Percentiles rank a stretch among this genome's conserved stretches.
Evolutionary conservation across 495 filamentous ascomycete species (phyloP).

Genomic region (Talaromyces liani): DNA sequence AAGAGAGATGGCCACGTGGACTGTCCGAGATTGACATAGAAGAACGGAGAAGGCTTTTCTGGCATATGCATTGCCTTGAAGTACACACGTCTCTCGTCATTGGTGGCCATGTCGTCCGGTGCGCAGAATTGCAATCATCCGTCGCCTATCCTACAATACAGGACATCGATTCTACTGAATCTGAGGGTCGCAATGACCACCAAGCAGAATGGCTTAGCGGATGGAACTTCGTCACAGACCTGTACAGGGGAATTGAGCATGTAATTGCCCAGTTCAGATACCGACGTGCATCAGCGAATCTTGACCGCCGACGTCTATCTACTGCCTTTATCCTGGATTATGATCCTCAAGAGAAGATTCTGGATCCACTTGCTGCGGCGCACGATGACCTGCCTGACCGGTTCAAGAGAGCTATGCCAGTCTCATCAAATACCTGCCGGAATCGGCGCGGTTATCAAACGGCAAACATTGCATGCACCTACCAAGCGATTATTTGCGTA

Average conservation of each 20-base stretch:
- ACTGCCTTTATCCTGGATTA: background rate
- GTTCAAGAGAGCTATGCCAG: background rate
- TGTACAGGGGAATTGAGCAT: background rate
- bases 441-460: constrained; percentile 1
- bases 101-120: constrained; percentile 2
- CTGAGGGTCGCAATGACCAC: background rate
- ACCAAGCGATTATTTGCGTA: background rate
- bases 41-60: background rate
- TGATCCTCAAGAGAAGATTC: background rate
- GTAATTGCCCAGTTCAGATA: background rate
- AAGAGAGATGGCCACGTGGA: background rate
- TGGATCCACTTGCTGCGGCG: background rate
- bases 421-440: background rate
- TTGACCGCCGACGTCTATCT: background rate
- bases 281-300: background rate
- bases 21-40: background rate
- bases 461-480: constrained; percentile 1
- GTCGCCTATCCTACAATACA: constrained; percentile 1
- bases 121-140: background rate
- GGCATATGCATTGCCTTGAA: constrained; percentile 4
- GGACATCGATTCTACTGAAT: background rate
- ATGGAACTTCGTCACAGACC: background rate
- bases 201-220: background rate
- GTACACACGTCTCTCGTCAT: background rate
- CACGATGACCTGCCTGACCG: background rate